A percentile compares a stretch with the other conserved stretches of the same genome.
phyloP scores from a whole-genome alignment of 495 filamentous ascomycete species.

The Polyplosphaeria fusca region DNA sequence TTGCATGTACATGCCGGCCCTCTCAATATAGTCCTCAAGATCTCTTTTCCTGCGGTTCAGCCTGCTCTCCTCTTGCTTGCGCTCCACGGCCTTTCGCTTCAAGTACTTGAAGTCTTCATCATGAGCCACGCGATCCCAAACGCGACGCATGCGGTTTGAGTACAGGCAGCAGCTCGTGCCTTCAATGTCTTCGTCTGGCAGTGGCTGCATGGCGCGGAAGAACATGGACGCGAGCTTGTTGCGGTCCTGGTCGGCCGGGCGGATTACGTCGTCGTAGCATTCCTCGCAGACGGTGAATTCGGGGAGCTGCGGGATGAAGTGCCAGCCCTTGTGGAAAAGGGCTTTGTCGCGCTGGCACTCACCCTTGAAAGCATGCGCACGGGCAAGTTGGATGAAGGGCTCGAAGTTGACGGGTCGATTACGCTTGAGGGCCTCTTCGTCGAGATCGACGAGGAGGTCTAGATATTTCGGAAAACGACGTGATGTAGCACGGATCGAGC shows the following conservation, averaged over 20 bases:
- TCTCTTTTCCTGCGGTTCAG: constrained; percentile 32
- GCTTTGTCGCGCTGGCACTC: constrained; percentile 57
- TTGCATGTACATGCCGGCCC: neutral
- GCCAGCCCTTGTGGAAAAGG: constrained; percentile 52
- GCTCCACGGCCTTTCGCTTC: constrained; percentile 66
- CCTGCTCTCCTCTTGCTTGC: constrained; percentile 36
- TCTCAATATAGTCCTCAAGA: constrained; percentile 25
- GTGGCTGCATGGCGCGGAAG: constrained; percentile 45
- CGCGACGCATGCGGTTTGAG: constrained; percentile 66
- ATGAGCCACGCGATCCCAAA: constrained; percentile 58
- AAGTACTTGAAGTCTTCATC: constrained; percentile 66
- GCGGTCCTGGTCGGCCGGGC: constrained; percentile 55
- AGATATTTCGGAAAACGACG: constrained; percentile 56
- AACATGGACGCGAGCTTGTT: constrained; percentile 58
- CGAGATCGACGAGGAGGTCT: constrained; percentile 56
- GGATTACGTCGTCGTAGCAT: constrained; percentile 67
- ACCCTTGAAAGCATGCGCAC: constrained; percentile 48
- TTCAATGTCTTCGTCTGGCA: constrained; percentile 47
- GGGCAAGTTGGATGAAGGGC: constrained; percentile 51
- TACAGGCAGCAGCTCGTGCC: constrained; percentile 69
- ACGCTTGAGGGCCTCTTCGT: constrained; percentile 46
- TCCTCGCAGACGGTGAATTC: constrained; percentile 68
- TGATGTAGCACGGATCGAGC: constrained; percentile 31
- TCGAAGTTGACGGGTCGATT: constrained; percentile 46
- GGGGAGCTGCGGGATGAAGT: constrained; percentile 60